Percentiles rank a stretch among this genome's conserved stretches.
Conservation (phyloP, 768 basidiomycete species). For the Pisolithus microcarpus region DNA sequence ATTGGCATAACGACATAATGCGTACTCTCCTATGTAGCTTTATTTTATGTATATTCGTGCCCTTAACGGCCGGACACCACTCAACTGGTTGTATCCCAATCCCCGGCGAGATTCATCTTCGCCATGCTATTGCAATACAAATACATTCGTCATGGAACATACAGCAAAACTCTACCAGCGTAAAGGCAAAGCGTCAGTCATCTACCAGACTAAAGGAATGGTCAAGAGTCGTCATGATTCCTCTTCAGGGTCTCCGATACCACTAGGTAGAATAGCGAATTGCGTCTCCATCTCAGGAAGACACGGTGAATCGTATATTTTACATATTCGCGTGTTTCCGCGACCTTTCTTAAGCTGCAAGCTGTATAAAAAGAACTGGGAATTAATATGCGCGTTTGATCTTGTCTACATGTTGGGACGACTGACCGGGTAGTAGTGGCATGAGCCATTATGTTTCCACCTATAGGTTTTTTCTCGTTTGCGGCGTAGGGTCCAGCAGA, state of each 20-base stretch:
- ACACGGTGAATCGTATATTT: conserved; percentile 97
- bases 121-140: conserved; percentile 6
- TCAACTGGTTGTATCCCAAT: conserved; percentile 41
- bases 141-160: conserved; percentile 4
- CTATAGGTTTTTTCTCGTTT: conserved; percentile 97
- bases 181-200: background rate
- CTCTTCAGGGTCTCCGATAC: conserved; percentile 93
- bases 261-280: conserved; percentile 87
- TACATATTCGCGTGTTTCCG: conserved; percentile 87
- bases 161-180: conserved; percentile 2
- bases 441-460: conserved; percentile 98
- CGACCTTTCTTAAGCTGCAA: conserved; percentile 89
- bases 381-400: conserved; percentile 2
- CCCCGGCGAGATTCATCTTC: background rate
- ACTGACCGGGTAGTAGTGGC: conserved; percentile 90
- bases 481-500: conserved; percentile 80
- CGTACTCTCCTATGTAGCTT: background rate
- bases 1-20: conserved; percentile 43
- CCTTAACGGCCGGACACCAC: conserved; percentile 27
- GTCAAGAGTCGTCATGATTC: conserved; percentile 39
- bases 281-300: conserved; percentile 93
- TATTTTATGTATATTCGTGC: background rate
- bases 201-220: background rate
- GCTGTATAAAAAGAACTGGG: conserved; percentile 30
- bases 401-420: background rate